phyloP scores from a whole-genome alignment of 495 filamentous ascomycete genomes.

The Cairneyella variabilis region DNA sequence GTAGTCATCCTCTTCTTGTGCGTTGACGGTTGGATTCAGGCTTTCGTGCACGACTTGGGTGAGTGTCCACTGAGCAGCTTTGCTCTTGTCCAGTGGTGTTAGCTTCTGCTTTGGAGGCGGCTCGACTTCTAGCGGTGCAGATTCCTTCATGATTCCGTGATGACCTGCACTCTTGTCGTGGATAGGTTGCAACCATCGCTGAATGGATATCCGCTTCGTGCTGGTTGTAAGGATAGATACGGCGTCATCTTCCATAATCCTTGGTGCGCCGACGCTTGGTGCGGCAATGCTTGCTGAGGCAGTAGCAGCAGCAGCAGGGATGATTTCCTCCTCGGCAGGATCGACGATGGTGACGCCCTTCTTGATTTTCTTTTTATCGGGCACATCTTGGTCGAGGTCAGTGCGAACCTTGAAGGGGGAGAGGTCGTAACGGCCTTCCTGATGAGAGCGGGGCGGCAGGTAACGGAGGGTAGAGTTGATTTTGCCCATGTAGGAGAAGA shows the following conservation, averaged over 20 bases:
- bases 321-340: conserved; percentile 32
- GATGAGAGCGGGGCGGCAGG: conserved; percentile 66
- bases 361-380: conserved; percentile 47
- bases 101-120: conserved; percentile 30
- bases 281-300: too few species aligned
- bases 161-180: conserved; percentile 30
- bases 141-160: conserved; percentile 47
- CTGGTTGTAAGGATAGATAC: conserved; percentile 34
- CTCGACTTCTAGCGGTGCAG: neutral
- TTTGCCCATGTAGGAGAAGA: conserved; percentile 69
- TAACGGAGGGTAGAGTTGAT: conserved; percentile 85
- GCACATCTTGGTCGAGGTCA: conserved; percentile 40
- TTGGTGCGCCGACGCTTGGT: too few species aligned
- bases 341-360: conserved; percentile 62
- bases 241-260: conserved; percentile 35
- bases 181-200: conserved; percentile 50
- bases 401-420: conserved; percentile 79
- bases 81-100: conserved; percentile 56
- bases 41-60: conserved; percentile 77
- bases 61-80: conserved; percentile 78
- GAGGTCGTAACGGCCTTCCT: conserved; percentile 70
- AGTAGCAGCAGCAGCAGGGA: conserved; percentile 18
- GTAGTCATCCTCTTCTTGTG: conserved; percentile 79
- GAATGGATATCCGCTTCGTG: conserved; percentile 41
- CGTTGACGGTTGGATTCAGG: conserved; percentile 71